A percentile compares a stretch with the other conserved stretches of the same genome.
These are phyloP conservation scores for Chaetomium fimeti DNA, from an alignment of 495 filamentous ascomycete species.

Conservation along the genomic window DNA sequence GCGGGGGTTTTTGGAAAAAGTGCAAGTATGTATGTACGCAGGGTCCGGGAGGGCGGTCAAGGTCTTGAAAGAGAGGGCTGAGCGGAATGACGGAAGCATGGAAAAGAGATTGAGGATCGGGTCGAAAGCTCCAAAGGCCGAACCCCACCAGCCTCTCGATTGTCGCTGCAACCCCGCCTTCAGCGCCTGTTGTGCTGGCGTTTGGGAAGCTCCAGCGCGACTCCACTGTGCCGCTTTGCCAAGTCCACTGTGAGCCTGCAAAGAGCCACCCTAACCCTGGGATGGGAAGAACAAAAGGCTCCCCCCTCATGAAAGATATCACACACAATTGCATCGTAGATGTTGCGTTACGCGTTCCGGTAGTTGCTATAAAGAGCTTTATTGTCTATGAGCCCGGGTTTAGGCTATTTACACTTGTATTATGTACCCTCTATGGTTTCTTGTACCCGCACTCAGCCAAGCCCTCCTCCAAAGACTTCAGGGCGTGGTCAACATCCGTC, in stretches of 20 bases:
- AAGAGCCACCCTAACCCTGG: not conserved
- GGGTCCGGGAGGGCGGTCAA: slow-evolving; percentile 21
- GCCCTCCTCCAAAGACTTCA: slow-evolving; percentile 70
- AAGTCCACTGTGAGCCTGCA: not conserved
- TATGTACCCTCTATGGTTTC: slow-evolving; percentile 40
- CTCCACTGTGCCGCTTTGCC: slow-evolving; percentile 8
- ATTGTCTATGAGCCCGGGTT: not conserved
- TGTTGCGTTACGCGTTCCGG: too few relatives aligned
- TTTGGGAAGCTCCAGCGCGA: not conserved
- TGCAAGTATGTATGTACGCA: slow-evolving; percentile 1
- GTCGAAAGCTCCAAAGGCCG: slow-evolving; percentile 41
- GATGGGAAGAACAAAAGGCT: not conserved
- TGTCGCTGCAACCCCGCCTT: slow-evolving; percentile 38
- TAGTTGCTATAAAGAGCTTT: too few relatives aligned
- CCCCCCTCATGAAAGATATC: too few relatives aligned
- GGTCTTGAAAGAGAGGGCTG: slow-evolving; percentile 14
- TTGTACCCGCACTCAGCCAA: slow-evolving; percentile 69
- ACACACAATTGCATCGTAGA: not conserved
- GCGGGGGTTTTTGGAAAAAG: slow-evolving; percentile 5
- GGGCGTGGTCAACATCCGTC: slow-evolving; percentile 75
- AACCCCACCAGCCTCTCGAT: slow-evolving; percentile 45
- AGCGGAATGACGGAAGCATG: slow-evolving; percentile 38
- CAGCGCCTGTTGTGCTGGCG: slow-evolving; percentile 15
- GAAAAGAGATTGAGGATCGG: slow-evolving; percentile 39
- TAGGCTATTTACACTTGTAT: not conserved